A percentile compares a stretch with the other conserved stretches of the same genome.
Conservation (phyloP, 2,329 filamentous ascomycete species). For the Cercospora sp. region DNA sequence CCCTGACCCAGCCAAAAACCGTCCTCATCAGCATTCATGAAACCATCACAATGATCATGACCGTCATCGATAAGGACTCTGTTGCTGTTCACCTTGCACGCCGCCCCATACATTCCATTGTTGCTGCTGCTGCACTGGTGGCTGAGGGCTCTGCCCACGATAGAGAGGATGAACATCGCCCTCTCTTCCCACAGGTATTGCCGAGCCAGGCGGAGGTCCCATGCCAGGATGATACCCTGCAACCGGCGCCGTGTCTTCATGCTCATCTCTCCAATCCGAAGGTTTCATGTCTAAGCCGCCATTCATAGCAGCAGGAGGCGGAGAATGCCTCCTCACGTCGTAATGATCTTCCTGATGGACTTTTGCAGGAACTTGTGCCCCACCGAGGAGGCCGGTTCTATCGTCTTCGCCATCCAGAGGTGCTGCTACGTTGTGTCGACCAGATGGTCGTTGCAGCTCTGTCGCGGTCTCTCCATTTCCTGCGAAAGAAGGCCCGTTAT, state of each 20-base stretch:
- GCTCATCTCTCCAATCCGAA: constrained; percentile 16
- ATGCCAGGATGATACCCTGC: constrained; percentile 31
- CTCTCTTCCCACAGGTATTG: constrained; percentile 13
- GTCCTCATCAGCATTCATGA: background rate
- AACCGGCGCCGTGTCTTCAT: background rate
- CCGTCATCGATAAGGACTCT: constrained; percentile 17
- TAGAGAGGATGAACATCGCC: constrained; percentile 24
- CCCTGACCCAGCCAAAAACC: background rate
- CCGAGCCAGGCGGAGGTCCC: constrained; percentile 19
- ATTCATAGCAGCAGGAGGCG: background rate
- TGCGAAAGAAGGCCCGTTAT: constrained; percentile 27
- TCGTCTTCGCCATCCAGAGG: constrained; percentile 29
- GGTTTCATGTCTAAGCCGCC: constrained; percentile 21
- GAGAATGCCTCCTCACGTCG: background rate
- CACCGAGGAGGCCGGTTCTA: constrained; percentile 31
- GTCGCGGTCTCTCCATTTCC: constrained; percentile 29
- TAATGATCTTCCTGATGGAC: background rate
- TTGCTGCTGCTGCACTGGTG: background rate
- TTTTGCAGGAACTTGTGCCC: constrained; percentile 23
- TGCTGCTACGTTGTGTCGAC: background rate
- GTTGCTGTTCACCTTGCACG: constrained; percentile 10
- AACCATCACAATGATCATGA: background rate
- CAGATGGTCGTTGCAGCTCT: constrained; percentile 25
- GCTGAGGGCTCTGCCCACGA: constrained; percentile 17
- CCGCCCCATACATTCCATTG: constrained; percentile 25